These are phyloP conservation scores for Schwanniomyces occidentalis DNA, from an alignment of 805 yeast species.

Conservation along the genomic window DNA sequence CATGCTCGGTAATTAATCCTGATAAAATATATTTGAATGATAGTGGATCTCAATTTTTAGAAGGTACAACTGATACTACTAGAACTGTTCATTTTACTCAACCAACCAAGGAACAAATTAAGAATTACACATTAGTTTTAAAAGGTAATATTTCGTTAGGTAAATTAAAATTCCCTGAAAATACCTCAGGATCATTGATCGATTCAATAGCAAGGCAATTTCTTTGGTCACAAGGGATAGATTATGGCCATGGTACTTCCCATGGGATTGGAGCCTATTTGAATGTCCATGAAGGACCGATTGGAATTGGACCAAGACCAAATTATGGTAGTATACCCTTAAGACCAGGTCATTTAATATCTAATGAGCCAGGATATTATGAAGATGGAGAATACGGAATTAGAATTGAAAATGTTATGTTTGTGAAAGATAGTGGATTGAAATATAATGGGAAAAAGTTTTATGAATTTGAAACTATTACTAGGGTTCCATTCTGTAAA, in stretches of 20 bases:
- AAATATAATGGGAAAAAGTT: slow-evolving; percentile 55
- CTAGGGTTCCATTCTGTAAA: slow-evolving; percentile 81
- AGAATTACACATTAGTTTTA: slow-evolving; percentile 56
- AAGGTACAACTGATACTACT: slow-evolving; percentile 67
- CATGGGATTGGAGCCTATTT: slow-evolving; percentile 65
- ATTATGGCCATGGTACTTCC: slow-evolving; percentile 65
- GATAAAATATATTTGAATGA: slow-evolving; percentile 54
- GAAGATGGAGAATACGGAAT: slow-evolving; percentile 62
- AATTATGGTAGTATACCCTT: slow-evolving; percentile 45
- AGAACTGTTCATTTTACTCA: slow-evolving; percentile 56
- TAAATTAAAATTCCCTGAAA: slow-evolving; percentile 52
- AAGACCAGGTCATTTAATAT: slow-evolving; percentile 53
- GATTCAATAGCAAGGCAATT: slow-evolving; percentile 60
- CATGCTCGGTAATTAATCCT: slow-evolving; percentile 51
- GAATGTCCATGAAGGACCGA: slow-evolving; percentile 64
- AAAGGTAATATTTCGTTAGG: slow-evolving; percentile 57
- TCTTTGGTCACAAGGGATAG: slow-evolving; percentile 57
- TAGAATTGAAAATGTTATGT: slow-evolving; percentile 54
- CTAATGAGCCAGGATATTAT: slow-evolving; percentile 66
- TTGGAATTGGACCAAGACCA: slow-evolving; percentile 59
- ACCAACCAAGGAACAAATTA: slow-evolving; percentile 48
- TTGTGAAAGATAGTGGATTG: slow-evolving; percentile 41
- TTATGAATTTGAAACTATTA: slow-evolving; percentile 77
- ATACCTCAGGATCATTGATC: slow-evolving; percentile 52
- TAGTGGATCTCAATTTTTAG: slow-evolving; percentile 61